phyloP scores from a whole-genome alignment of 192 early-diverging fungal genomes.

The Podila epicladia region DNA sequence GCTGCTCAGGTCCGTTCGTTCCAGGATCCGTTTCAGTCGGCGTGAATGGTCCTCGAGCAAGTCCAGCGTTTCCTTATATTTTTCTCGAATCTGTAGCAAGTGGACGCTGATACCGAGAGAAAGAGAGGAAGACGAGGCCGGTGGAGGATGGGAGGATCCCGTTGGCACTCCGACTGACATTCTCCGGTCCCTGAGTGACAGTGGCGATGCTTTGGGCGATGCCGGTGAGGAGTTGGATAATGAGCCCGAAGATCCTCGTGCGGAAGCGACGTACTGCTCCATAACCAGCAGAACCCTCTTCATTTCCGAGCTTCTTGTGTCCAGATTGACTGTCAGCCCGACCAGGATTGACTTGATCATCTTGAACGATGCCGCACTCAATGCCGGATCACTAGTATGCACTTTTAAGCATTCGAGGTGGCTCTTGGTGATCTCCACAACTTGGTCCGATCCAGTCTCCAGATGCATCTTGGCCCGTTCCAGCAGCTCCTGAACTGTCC shows the following conservation, averaged over 20 bases:
- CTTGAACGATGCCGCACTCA: slow-evolving; percentile 19
- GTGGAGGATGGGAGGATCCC: neutral
- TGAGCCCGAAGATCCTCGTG: neutral
- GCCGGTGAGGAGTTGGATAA: slow-evolving; percentile 23
- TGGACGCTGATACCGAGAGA: slow-evolving; percentile 16
- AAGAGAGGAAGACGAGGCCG: neutral
- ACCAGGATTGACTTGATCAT: slow-evolving; percentile 46
- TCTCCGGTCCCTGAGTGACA: slow-evolving; percentile 5
- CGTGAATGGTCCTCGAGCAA: slow-evolving; percentile 29
- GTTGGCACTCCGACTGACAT: slow-evolving; percentile 11
- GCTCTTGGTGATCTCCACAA: slow-evolving; percentile 26
- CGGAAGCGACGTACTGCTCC: slow-evolving; percentile 26
- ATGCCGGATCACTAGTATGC: slow-evolving; percentile 17
- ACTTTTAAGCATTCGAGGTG: slow-evolving; percentile 35
- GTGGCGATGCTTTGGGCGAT: slow-evolving; percentile 15
- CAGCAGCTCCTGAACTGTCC: slow-evolving; percentile 34
- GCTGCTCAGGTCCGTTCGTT: slow-evolving; percentile 25
- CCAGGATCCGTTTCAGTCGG: slow-evolving; percentile 27
- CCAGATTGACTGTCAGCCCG: slow-evolving; percentile 38
- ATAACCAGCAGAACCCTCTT: slow-evolving; percentile 32
- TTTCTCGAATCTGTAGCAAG: slow-evolving; percentile 22
- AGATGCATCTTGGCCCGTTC: slow-evolving; percentile 40
- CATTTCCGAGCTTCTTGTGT: slow-evolving; percentile 45
- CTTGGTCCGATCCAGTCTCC: slow-evolving; percentile 49
- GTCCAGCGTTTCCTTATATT: slow-evolving; percentile 28